phyloP scores from a whole-genome alignment of 352 stramenopile genomes.

The Globisporangium cylindrosporum region DNA sequence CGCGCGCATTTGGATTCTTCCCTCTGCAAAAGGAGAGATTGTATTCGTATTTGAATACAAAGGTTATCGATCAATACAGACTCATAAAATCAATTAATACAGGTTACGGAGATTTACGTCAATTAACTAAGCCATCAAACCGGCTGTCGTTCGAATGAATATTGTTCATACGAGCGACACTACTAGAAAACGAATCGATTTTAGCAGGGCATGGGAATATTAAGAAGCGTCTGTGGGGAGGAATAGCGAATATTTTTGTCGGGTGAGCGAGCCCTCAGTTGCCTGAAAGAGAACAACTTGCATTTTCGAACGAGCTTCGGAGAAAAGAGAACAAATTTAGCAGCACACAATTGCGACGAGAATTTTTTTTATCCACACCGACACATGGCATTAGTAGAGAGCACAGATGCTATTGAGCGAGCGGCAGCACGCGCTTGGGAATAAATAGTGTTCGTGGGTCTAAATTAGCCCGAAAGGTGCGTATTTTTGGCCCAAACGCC shows the following conservation, averaged over 20 bases:
- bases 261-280: not conserved
- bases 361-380: not conserved
- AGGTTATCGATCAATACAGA: not conserved
- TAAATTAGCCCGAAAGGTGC: too few species aligned
- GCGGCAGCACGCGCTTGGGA: too few species aligned
- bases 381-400: too few species aligned
- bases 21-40: not conserved
- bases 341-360: not conserved
- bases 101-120: not conserved
- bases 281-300: not conserved
- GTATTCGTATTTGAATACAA: not conserved
- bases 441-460: too few species aligned
- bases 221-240: not conserved
- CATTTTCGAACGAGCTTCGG: not conserved
- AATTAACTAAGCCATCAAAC: not conserved
- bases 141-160: not conserved
- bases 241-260: not conserved
- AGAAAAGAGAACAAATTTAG: constrained; percentile 11
- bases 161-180: too few species aligned
- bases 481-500: too few species aligned
- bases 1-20: too few species aligned
- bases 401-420: too few species aligned
- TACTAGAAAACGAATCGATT: too few species aligned
- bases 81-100: not conserved
- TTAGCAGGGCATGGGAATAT: not conserved